Evolutionary conservation across 2,329 filamentous ascomycete genomes (phyloP), one percentile per base, ranked within the genome.

Genomic region (Thermothelomyces thermophilus): DNA sequence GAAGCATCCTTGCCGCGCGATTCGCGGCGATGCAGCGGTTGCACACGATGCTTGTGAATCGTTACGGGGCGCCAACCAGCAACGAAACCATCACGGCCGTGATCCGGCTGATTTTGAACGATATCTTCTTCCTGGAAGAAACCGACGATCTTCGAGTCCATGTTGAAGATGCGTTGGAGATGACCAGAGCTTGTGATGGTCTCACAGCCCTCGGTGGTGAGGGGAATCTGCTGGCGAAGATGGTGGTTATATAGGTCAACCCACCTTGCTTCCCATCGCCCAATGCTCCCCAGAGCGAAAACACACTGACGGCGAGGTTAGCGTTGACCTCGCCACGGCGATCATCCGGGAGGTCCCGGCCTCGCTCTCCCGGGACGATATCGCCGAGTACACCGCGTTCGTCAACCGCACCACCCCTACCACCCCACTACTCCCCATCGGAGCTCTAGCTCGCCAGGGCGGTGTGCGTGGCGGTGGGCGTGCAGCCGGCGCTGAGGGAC

Each of bases 61-160:
- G 16, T 5, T 48, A 47, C 3, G 33, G 36, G 7, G 11, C 34
- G 2, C 41, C 40, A 1, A 41, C 41, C 3, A 40, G 33, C 11
- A 48, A 55, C 16, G 48, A 45, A 11, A 37, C 48, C 8, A 46
- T 55, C 20, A 44, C 24, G n/a, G 39, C 50, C 22, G 54, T 47
- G 9, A 41, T 56, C 34, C 51, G 46, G 11, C 47, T 55, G 11
- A 40, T 42, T 13, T 10, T 56, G 16, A 50, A 46, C 22, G 51
- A 56, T n/a, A 37, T 56, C 4, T 56, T 50, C 35, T 46, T 43
- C n/a, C 45, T 50, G 3, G 50, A 56, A 16, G 43, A 26, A 5
- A 26, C 34, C 1, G 35, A 46, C 3, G 44, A 50, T 11, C 16
- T 56, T 13, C 41, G 34, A 0, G 22, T 51, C 0, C 52, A 55